Conservation (phyloP, 495 filamentous ascomycete genomes). For the Elaphomyces granulatus region DNA sequence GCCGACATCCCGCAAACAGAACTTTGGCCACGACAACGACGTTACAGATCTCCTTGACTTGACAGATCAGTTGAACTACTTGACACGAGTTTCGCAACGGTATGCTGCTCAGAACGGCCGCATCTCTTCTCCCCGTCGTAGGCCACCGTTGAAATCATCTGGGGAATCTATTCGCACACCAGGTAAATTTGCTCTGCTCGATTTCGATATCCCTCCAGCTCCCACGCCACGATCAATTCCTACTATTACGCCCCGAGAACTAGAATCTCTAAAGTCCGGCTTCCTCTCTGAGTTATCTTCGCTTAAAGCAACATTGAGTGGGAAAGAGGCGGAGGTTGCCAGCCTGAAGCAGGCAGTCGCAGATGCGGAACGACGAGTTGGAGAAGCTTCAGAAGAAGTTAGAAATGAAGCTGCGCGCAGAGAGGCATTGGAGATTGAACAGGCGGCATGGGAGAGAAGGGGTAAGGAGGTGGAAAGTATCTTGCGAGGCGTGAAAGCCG, state of each 20-base stretch:
- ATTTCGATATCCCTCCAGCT: slow-evolving; percentile 82
- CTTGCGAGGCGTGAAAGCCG: slow-evolving; percentile 60
- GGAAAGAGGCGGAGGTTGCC: slow-evolving; percentile 77
- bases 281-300: slow-evolving; percentile 84
- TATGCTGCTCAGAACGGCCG: slow-evolving; percentile 26
- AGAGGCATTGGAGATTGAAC: slow-evolving; percentile 60
- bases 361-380: slow-evolving; percentile 84
- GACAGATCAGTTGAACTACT: slow-evolving; percentile 57
- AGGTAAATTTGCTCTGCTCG: slow-evolving; percentile 45
- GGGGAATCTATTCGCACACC: slow-evolving; percentile 26
- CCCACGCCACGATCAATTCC: slow-evolving; percentile 88
- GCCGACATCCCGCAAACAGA: slow-evolving; percentile 43
- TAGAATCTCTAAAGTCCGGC: slow-evolving; percentile 77
- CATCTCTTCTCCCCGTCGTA: slow-evolving; percentile 28
- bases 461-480: slow-evolving; percentile 74
- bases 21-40: slow-evolving; percentile 28
- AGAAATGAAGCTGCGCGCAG: slow-evolving; percentile 56
- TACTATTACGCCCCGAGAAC: slow-evolving; percentile 76
- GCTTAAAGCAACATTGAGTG: slow-evolving; percentile 73
- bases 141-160: slow-evolving; percentile 27
- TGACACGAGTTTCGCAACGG: slow-evolving; percentile 20
- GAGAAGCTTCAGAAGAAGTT: slow-evolving; percentile 64
- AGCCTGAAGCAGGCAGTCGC: slow-evolving; percentile 72
- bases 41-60: slow-evolving; percentile 80
- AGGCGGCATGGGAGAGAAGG: slow-evolving; percentile 67